phyloP scores from a whole-genome alignment of 129 eudicot species.

The Lactuca sativa region DNA sequence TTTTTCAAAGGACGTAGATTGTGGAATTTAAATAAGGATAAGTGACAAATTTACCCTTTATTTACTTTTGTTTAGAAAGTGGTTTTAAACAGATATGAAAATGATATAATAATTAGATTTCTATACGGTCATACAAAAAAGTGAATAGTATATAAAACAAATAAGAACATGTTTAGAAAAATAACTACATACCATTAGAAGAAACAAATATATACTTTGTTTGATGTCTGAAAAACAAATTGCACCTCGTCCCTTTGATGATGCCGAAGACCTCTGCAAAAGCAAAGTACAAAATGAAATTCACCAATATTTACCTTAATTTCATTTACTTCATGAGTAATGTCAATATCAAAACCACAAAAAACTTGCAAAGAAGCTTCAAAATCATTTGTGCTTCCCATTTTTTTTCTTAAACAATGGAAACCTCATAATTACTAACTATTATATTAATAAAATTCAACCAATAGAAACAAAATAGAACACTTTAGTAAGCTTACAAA shows the following conservation, averaged over 20 bases:
- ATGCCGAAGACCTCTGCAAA: conserved; percentile 76
- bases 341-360: conserved; percentile 88
- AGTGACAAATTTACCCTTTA: no score
- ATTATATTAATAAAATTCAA: conserved; percentile 10
- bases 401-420: conserved; percentile 56
- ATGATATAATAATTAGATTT: background rate
- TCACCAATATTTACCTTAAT: conserved; percentile 53
- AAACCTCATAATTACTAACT: background rate
- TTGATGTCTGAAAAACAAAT: conserved; percentile 69
- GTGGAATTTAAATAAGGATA: no score
- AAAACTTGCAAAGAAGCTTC: conserved; percentile 95
- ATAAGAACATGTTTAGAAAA: background rate
- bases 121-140: background rate
- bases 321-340: conserved; percentile 79
- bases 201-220: conserved; percentile 87
- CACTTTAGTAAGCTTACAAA: conserved; percentile 47
- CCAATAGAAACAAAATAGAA: background rate
- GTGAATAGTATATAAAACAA: background rate
- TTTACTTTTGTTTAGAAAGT: no score
- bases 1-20: no score
- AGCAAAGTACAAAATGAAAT: background rate
- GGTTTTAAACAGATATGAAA: no score
- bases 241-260: conserved; percentile 68
- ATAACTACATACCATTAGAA: conserved; percentile 64
- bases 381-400: conserved; percentile 93